Conservation (phyloP, 2,329 filamentous ascomycete species). For the Trichophyton rubrum region DNA sequence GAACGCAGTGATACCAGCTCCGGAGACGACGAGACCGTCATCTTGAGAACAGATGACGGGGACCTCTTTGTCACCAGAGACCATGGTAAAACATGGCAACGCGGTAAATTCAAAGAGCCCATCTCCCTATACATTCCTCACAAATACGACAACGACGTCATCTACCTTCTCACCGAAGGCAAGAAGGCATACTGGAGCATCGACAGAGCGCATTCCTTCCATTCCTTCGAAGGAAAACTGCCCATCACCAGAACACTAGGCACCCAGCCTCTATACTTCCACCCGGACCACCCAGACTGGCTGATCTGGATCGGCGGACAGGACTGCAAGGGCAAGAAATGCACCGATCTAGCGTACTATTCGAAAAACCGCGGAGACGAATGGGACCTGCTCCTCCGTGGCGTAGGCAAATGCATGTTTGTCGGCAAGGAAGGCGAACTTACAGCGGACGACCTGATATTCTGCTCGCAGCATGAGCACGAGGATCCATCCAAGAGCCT, state of each 20-base stretch:
- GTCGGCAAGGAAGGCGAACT: constrained; percentile 50
- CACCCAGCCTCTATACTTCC: constrained; percentile 57
- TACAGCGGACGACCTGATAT: constrained; percentile 50
- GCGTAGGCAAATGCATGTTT: constrained; percentile 75
- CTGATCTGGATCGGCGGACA: constrained; percentile 74
- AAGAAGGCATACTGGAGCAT: constrained; percentile 66
- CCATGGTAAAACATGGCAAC: constrained; percentile 78
- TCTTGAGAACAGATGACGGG: constrained; percentile 47
- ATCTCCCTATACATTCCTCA: constrained; percentile 65
- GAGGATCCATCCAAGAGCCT: constrained; percentile 52
- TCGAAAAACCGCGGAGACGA: constrained; percentile 65
- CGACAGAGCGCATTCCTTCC: constrained; percentile 62
- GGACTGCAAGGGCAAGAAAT: constrained; percentile 45
- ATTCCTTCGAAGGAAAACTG: constrained; percentile 58
- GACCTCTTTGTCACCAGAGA: constrained; percentile 65
- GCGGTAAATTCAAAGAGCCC: constrained; percentile 55
- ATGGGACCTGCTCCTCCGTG: constrained; percentile 64
- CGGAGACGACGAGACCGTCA: constrained; percentile 59
- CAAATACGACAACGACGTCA: constrained; percentile 65
- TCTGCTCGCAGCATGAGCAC: constrained; percentile 51
- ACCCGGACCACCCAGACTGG: constrained; percentile 77
- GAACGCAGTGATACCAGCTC: constrained; percentile 57
- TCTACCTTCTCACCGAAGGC: constrained; percentile 67
- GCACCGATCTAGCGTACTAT: constrained; percentile 61
- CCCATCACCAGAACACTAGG: constrained; percentile 38